These are phyloP conservation scores for Castanea sativa DNA, from an alignment of 306 rosid species.

Conservation along the genomic window DNA sequence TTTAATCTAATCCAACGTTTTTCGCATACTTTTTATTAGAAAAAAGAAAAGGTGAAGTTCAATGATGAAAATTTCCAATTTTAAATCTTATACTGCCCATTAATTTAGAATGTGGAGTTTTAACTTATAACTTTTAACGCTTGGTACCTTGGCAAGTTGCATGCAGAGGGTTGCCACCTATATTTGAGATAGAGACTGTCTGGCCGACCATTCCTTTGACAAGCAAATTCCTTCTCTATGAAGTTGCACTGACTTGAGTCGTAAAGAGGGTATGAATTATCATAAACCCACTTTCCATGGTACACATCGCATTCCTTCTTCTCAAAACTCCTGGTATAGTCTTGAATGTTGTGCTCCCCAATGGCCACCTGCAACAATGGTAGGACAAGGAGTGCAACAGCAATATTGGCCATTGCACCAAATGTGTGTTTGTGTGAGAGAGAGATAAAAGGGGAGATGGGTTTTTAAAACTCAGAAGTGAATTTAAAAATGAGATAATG, in stretches of 20 bases:
- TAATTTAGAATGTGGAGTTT: too few relatives aligned
- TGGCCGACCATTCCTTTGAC: slow-evolving; percentile 33
- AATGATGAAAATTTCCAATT: too few relatives aligned
- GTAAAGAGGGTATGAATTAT: slow-evolving; percentile 40
- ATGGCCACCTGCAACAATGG: background rate
- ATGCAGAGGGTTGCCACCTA: slow-evolving; percentile 35
- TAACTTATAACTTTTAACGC: slow-evolving; percentile 8
- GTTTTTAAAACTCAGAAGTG: too few relatives aligned
- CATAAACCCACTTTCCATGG: slow-evolving; percentile 42
- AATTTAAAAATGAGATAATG: too few relatives aligned
- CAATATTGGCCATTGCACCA: background rate
- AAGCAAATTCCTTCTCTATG: slow-evolving; percentile 18
- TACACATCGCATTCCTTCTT: slow-evolving; percentile 20
- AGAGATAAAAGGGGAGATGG: too few relatives aligned
- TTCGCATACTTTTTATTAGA: too few relatives aligned
- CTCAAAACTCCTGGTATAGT: background rate
- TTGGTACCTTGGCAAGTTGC: slow-evolving; percentile 36
- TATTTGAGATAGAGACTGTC: slow-evolving; percentile 33
- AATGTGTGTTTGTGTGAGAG: background rate
- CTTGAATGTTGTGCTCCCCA: background rate
- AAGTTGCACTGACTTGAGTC: slow-evolving; percentile 23
- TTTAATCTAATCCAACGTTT: too few relatives aligned
- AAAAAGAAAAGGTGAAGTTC: too few relatives aligned
- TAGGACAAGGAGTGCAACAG: background rate
- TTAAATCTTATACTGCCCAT: too few relatives aligned